Evolutionary conservation across 148 eudicot species (phyloP), one percentile per base, ranked within the genome.

Genomic region (Chenopodium album): DNA sequence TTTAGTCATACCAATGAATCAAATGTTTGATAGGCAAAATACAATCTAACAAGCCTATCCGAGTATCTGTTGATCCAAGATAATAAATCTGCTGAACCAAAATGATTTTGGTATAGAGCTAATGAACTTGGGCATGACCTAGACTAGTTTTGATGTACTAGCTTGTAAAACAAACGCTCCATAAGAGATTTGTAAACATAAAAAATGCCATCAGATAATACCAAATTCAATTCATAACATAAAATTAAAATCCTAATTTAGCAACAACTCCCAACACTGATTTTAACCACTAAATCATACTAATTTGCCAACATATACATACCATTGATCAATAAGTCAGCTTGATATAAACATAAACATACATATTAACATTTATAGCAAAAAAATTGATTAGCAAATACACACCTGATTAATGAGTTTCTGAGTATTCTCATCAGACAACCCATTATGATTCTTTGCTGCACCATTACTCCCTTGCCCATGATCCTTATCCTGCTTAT

Each of bases 331-430:
- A 56, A 16, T 13, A 56, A 56, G 62, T 56, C 62, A 48, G 12
- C 13, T 48, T 48, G 10, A 48, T 48, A 48, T 9, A 48, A 48
- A 48, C 52, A 48, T 9, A 48, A 48, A 48, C 52, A 48, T 48
- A 50, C 54, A 50, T 4, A 19, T 59, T 59, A 59, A 59, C 44
- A 41, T 34, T 41, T 41, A 34, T 41, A 34, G 37, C 37, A 34
- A 34, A 34, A 34, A 34, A 34, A 34, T 2, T 34, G 37, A 34
- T 34, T 34, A 34, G 76, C 19, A 47, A 16, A 73, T 73, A 71
- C 87, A 75, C 46, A 52, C 98, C 96, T 94, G 98, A 88, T 90
- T 92, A 10, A 94, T 41, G 76, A 94, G 88, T 68, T 94, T 92
- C 82, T 85, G 92, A 47, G 81, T 77, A 6, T 92, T 88, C 75